A percentile compares a stretch with the other conserved stretches of the same genome.
These are phyloP conservation scores for Westerdykella sp. DNA, from an alignment of 2,329 filamentous ascomycete genomes.

Conservation along the genomic window DNA sequence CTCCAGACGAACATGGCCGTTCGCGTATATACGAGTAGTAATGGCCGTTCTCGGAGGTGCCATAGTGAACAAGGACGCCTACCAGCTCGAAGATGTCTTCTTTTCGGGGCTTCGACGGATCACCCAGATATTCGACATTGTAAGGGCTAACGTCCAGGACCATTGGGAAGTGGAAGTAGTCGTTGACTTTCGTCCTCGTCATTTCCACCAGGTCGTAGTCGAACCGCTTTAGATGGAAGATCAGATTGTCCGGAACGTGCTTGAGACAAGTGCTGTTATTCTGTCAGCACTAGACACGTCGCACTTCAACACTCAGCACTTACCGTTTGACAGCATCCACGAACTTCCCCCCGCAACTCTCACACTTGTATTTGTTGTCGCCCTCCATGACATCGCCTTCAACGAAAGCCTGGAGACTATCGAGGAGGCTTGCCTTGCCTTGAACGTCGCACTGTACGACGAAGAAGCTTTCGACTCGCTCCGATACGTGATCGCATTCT, in stretches of 20 bases:
- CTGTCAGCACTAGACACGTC: constrained; percentile 8
- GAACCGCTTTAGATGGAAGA: constrained; percentile 89
- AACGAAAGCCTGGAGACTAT: constrained; percentile 91
- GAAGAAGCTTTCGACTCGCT: constrained; percentile 82
- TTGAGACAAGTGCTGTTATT: constrained; percentile 71
- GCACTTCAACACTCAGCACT: constrained; percentile 6
- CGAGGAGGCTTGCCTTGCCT: constrained; percentile 73
- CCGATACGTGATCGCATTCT: constrained; percentile 89
- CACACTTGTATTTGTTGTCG: constrained; percentile 97
- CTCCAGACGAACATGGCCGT: constrained; percentile 51
- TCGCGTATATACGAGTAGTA: constrained; percentile 96
- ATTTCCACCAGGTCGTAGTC: constrained; percentile 73
- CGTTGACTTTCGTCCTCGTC: constrained; percentile 87
- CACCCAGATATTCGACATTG: constrained; percentile 75
- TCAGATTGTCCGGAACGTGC: constrained; percentile 85
- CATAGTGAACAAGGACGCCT: constrained; percentile 89
- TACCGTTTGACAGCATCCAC: constrained; percentile 89
- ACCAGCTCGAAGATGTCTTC: constrained; percentile 87
- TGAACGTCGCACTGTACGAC: constrained; percentile 96
- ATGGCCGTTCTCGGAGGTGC: constrained; percentile 88
- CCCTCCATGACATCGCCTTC: constrained; percentile 96
- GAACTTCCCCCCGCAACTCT: constrained; percentile 70
- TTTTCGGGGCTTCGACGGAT: constrained; percentile 49
- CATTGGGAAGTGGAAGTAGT: constrained; percentile 81
- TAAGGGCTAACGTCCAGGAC: constrained; percentile 83